These are phyloP conservation scores for Phytophthora sp. DNA, from an alignment of 352 stramenopile genomes.

Conservation along the genomic window DNA sequence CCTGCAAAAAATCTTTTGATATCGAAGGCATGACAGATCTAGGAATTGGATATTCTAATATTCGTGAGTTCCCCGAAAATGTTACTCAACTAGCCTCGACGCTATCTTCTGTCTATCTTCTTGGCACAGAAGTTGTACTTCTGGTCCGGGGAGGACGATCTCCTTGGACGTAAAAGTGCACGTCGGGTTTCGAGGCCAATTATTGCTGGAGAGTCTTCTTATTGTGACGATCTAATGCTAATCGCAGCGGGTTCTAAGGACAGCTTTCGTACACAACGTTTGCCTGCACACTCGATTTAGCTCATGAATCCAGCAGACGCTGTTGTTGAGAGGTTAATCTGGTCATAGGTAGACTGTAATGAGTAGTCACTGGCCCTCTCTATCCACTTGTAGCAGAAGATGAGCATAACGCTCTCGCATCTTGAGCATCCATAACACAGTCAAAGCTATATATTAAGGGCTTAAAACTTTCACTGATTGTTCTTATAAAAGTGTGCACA, in stretches of 20 bases:
- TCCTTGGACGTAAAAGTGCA: too few relatives aligned
- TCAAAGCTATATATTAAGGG: too few relatives aligned
- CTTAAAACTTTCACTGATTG: too few relatives aligned
- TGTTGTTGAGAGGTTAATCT: background rate
- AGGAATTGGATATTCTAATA: conserved; percentile 1
- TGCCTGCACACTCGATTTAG: background rate
- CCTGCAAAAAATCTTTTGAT: conserved; percentile 12
- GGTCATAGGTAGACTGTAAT: background rate
- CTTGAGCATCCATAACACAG: too few relatives aligned
- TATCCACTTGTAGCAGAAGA: conserved; percentile 12
- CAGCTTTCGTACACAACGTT: background rate
- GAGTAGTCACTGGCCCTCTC: background rate
- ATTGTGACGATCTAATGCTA: too few relatives aligned
- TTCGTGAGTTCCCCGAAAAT: conserved; percentile 7
- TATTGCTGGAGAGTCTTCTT: too few relatives aligned
- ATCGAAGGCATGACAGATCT: conserved; percentile 11
- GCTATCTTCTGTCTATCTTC: background rate
- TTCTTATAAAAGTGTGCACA: too few relatives aligned
- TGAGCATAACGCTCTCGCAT: background rate
- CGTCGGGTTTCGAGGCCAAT: too few relatives aligned
- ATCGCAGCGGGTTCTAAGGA: background rate
- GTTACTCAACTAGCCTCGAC: conserved; percentile 5
- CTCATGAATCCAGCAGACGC: conserved; percentile 7
- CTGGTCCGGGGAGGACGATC: too few relatives aligned
- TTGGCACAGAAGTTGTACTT: too few relatives aligned